Conservation (phyloP, 2,329 filamentous ascomycete genomes). For the Hypoxylon sp. region DNA sequence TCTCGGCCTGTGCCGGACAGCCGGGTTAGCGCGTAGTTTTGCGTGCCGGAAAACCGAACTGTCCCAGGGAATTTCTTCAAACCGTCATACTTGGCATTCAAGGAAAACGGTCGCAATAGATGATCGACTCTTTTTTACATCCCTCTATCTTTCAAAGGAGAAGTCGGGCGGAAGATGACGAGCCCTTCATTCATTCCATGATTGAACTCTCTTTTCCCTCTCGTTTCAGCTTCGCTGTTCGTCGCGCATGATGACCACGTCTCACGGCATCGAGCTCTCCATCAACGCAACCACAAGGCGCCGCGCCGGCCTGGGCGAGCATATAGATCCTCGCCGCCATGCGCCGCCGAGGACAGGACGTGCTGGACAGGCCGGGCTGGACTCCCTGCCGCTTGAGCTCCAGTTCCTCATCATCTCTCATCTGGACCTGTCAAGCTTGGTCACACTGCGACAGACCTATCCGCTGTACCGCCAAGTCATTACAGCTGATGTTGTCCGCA, state of each 20-base stretch:
- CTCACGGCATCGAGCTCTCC: constrained; percentile 44
- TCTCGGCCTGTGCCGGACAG: constrained; percentile 48
- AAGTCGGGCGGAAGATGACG: constrained; percentile 39
- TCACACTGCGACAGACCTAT: constrained; percentile 48
- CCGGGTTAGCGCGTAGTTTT: constrained; percentile 45
- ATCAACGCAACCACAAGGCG: constrained; percentile 19
- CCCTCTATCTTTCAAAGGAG: constrained; percentile 34
- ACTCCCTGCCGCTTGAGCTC: constrained; percentile 50
- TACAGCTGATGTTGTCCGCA: constrained; percentile 48
- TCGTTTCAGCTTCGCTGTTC: constrained; percentile 15
- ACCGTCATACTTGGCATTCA: constrained; percentile 45
- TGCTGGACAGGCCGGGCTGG: constrained; percentile 37
- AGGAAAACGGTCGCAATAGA: constrained; percentile 39
- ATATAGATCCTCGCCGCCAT: constrained; percentile 16
- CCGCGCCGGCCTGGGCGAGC: constrained; percentile 11
- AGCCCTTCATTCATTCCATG: constrained; percentile 43
- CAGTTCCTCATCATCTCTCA: constrained; percentile 50
- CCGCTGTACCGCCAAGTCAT: constrained; percentile 50
- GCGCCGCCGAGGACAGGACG: constrained; percentile 21
- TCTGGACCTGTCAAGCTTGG: constrained; percentile 49
- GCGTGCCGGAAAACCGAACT: constrained; percentile 47
- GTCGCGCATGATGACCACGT: constrained; percentile 42
- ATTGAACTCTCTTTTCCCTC: constrained; percentile 36
- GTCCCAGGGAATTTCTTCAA: constrained; percentile 44
- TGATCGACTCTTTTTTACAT: constrained; percentile 32